Evolutionary conservation across 306 rosid genomes (phyloP).

Genomic region (Sechiopsis laciniata): DNA sequence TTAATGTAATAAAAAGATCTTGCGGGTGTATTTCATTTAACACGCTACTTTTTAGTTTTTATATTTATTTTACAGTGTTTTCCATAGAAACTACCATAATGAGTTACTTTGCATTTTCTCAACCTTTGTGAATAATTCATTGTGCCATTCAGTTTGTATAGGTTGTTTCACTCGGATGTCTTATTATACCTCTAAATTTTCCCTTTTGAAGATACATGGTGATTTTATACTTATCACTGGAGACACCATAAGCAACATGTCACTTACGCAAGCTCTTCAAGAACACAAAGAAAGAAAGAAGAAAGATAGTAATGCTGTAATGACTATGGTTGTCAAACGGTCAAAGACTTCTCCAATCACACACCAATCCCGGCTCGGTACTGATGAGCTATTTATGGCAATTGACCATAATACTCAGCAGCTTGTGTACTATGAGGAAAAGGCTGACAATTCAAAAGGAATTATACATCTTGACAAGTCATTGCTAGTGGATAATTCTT

Average conservation of each 20-base stretch:
- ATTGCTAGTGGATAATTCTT: conserved; percentile 60
- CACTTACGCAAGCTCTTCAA: conserved; percentile 75
- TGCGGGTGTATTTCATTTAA: neutral
- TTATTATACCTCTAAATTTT: conserved; percentile 29
- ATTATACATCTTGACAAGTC: conserved; percentile 66
- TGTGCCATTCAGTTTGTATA: neutral
- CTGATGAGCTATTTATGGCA: conserved; percentile 89
- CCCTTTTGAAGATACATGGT: conserved; percentile 72
- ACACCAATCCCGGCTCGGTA: conserved; percentile 92
- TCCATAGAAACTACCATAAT: neutral
- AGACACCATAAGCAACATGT: conserved; percentile 97
- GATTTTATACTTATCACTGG: conserved; percentile 93
- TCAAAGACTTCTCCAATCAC: conserved; percentile 75
- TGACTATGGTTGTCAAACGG: conserved; percentile 87
- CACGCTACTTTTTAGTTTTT: neutral
- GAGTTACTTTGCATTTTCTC: neutral
- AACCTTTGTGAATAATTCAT: neutral
- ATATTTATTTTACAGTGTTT: neutral
- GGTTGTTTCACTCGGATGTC: conserved; percentile 15
- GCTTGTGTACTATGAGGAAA: conserved; percentile 84
- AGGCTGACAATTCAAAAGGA: conserved; percentile 57
- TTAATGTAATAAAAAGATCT: neutral
- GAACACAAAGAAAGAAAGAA: conserved; percentile 91
- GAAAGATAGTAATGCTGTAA: conserved; percentile 84
- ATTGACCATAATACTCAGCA: conserved; percentile 82